phyloP scores from a whole-genome alignment of 1,284 basidiomycete genomes.

The Wolfiporia cocos region DNA sequence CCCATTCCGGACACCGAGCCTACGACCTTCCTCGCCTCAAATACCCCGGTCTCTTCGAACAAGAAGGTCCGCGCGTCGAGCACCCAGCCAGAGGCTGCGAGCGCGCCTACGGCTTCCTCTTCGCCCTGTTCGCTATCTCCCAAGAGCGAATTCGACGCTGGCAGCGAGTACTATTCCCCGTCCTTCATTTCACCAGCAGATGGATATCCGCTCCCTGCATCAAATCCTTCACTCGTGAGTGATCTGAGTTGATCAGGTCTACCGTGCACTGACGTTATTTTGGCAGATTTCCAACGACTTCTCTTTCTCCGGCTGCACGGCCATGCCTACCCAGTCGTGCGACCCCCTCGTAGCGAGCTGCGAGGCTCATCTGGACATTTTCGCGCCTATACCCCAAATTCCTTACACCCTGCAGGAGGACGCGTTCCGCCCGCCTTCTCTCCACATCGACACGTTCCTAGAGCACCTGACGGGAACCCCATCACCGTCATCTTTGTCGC shows the following conservation, averaged over 20 bases:
- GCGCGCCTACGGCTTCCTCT: no score
- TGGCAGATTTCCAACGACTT: constrained; percentile 39
- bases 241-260: constrained; percentile 4
- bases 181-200: constrained; percentile 14
- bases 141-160: no score
- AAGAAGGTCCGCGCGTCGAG: constrained; percentile 26
- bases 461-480: background rate
- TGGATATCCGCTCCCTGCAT: constrained; percentile 27
- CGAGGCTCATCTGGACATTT: constrained; percentile 11
- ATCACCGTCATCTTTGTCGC: constrained; percentile 1
- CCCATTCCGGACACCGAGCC: constrained; percentile 31
- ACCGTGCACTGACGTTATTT: constrained; percentile 12
- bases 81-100: constrained; percentile 24
- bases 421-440: constrained; percentile 12
- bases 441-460: constrained; percentile 17
- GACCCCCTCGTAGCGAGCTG: constrained; percentile 23
- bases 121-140: no score
- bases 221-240: constrained; percentile 46
- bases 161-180: constrained; percentile 13
- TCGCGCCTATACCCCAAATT: constrained; percentile 8
- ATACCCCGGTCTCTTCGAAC: constrained; percentile 15
- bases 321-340: constrained; percentile 20
- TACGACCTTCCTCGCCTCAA: constrained; percentile 20
- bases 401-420: constrained; percentile 12
- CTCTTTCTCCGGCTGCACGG: constrained; percentile 35